Evolutionary conservation across 305 asterid species (phyloP).

Genomic region (Fraxinus sp.): DNA sequence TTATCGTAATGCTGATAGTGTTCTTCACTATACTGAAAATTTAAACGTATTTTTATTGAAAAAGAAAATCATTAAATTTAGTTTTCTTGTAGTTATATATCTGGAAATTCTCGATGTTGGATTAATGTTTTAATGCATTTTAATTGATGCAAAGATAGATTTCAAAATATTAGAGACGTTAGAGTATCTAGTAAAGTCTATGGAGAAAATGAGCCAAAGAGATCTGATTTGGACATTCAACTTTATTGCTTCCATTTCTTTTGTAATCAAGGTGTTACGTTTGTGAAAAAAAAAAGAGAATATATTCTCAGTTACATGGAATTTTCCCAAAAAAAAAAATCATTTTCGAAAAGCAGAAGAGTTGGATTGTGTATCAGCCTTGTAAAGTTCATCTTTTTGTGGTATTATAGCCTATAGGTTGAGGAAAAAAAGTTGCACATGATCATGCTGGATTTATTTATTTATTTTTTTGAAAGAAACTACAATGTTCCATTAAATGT

Average conservation of each 20-base stretch:
- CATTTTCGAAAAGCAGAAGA: background rate
- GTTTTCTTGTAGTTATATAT: background rate
- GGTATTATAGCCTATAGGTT: too few relatives aligned
- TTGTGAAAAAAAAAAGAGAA: constrained; percentile 30
- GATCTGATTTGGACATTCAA: constrained; percentile 29
- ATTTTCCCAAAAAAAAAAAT: background rate
- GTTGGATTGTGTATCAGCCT: too few relatives aligned
- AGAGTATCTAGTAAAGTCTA: background rate
- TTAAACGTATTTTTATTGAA: background rate
- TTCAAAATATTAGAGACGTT: background rate
- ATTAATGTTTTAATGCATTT: background rate
- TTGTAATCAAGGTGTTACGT: constrained; percentile 39
- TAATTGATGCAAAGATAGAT: background rate
- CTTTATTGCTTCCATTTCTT: constrained; percentile 29
- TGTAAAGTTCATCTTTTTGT: too few relatives aligned
- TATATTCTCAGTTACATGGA: constrained; percentile 11
- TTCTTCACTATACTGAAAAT: background rate
- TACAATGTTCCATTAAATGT: background rate
- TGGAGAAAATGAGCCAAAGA: background rate
- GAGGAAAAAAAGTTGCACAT: too few relatives aligned
- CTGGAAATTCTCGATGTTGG: too few relatives aligned
- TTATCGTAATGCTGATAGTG: background rate
- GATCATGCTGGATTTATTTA: background rate
- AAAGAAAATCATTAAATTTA: background rate
- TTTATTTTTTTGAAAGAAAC: background rate